Evolutionary conservation across 805 yeast species (phyloP).

Genomic region (Nakazawaea ernobii): DNA sequence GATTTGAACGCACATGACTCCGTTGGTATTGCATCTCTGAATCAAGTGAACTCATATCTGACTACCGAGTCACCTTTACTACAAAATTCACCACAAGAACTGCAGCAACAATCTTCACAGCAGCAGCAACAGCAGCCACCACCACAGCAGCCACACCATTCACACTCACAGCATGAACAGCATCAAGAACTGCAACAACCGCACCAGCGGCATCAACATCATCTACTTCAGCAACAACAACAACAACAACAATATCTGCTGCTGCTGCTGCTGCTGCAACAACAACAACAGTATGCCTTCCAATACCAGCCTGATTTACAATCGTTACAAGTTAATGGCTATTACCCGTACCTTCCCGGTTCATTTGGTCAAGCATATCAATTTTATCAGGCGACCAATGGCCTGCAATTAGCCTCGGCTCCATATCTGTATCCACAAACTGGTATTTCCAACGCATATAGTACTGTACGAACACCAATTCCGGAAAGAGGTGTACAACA

Average conservation of each 20-base stretch:
- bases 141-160: slow-evolving; percentile 9
- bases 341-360: too few relatives aligned
- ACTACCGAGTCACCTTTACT: neutral
- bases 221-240: neutral
- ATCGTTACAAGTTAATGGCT: too few relatives aligned
- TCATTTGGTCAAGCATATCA: too few relatives aligned
- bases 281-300: neutral
- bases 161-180: slow-evolving; percentile 1
- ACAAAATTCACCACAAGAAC: slow-evolving; percentile 2
- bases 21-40: too few relatives aligned
- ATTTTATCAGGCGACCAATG: too few relatives aligned
- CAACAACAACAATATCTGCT: neutral
- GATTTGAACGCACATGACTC: too few relatives aligned
- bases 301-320: neutral
- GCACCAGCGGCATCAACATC: neutral
- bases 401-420: neutral
- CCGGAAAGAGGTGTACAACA: neutral
- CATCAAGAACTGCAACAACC: neutral
- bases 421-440: neutral
- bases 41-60: too few relatives aligned
- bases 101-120: slow-evolving; percentile 2
- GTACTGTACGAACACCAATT: neutral
- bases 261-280: neutral
- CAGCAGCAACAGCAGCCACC: slow-evolving; percentile 14
- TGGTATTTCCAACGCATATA: neutral